Evolutionary conservation across 768 basidiomycete species (phyloP).

Genomic region (Tephrocybe sp.): DNA sequence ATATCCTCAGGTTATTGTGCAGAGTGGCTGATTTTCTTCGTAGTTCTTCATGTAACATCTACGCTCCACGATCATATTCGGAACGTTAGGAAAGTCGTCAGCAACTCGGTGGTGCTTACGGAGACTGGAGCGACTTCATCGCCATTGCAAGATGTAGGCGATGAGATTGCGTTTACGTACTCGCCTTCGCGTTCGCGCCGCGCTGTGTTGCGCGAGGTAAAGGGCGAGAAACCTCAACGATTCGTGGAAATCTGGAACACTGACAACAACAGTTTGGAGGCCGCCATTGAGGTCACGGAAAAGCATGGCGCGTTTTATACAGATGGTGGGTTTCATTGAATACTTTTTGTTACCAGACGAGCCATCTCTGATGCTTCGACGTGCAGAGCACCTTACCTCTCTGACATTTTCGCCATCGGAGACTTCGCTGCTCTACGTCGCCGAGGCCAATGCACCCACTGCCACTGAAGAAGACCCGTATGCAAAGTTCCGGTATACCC

Average conservation of each 20-base stretch:
- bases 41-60: constrained; percentile 44
- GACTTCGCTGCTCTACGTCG: constrained; percentile 53
- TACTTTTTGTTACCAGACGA: background rate
- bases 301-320: constrained; percentile 57
- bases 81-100: constrained; percentile 44
- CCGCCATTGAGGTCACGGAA: constrained; percentile 54
- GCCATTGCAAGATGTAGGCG: constrained; percentile 33
- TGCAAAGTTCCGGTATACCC: constrained; percentile 50
- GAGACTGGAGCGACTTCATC: constrained; percentile 19
- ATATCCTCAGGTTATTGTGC: background rate
- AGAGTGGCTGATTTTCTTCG: background rate
- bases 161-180: constrained; percentile 37
- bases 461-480: constrained; percentile 29
- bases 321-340: constrained; percentile 45
- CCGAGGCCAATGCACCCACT: constrained; percentile 45
- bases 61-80: constrained; percentile 48
- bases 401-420: constrained; percentile 56
- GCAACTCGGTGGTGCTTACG: constrained; percentile 34
- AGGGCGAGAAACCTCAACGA: constrained; percentile 42
- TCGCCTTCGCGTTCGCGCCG: constrained; percentile 41
- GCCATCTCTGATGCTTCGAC: too few relatives aligned
- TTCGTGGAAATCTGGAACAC: constrained; percentile 62
- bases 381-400: constrained; percentile 47
- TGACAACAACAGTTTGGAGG: constrained; percentile 40
- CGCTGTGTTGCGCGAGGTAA: constrained; percentile 44